Evolutionary conservation across 2,329 filamentous ascomycete species (phyloP).

Genomic region (Hypocrella siamensis): DNA sequence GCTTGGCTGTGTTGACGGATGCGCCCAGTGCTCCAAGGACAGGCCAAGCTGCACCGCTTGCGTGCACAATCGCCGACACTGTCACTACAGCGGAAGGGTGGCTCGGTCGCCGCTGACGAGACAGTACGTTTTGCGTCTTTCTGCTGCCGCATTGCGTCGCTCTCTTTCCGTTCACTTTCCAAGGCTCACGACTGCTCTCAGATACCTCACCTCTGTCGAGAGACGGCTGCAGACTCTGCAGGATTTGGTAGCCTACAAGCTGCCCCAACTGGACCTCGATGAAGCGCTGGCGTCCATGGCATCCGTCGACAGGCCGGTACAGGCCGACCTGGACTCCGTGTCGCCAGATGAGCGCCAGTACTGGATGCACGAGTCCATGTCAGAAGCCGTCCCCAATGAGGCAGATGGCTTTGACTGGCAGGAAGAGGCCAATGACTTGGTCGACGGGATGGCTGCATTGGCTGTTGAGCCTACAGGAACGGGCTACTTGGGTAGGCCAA

Average conservation of each 20-base stretch:
- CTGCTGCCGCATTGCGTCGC: no score
- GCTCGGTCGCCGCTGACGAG: slow-evolving; percentile 11
- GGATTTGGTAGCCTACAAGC: slow-evolving; percentile 2
- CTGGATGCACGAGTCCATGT: slow-evolving; percentile 7
- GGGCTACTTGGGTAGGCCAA: slow-evolving; percentile 15
- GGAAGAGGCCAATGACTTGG: slow-evolving; percentile 14
- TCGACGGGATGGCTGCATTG: slow-evolving; percentile 19
- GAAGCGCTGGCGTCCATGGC: not conserved
- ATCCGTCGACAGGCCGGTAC: no score
- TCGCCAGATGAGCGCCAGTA: no score
- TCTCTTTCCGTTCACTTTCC: not conserved
- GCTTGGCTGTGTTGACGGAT: not conserved
- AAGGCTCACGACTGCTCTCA: not conserved
- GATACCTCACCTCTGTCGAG: slow-evolving; percentile 8
- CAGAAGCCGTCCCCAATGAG: slow-evolving; percentile 13
- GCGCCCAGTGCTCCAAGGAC: slow-evolving; percentile 10
- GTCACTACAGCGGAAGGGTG: slow-evolving; percentile 12
- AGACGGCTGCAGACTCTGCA: slow-evolving; percentile 2
- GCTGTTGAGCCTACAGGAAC: slow-evolving; percentile 18
- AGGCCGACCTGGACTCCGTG: no score
- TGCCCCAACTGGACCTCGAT: slow-evolving; percentile 3
- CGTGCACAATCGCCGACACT: slow-evolving; percentile 8
- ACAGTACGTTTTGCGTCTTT: slow-evolving; percentile 6
- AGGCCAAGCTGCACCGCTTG: slow-evolving; percentile 10
- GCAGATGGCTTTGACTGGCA: slow-evolving; percentile 17